Conservation (phyloP, 805 yeast genomes). For the Peterozyma toletana region DNA sequence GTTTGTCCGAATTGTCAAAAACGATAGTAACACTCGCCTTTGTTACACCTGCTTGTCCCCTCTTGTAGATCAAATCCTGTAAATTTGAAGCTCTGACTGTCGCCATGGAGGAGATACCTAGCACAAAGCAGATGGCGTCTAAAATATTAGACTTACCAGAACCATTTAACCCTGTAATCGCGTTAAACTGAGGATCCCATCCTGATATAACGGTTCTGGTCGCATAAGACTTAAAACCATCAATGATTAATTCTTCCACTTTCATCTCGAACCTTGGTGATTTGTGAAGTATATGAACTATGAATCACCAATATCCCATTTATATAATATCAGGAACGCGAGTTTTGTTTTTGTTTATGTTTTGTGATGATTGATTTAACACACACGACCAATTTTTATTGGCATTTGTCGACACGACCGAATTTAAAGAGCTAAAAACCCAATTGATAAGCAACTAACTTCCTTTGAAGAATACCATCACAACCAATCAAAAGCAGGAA, state of each 20-base stretch:
- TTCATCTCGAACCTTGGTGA: conserved; percentile 39
- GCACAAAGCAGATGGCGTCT: conserved; percentile 97
- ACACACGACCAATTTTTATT: too few relatives aligned
- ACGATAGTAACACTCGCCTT: conserved; percentile 96
- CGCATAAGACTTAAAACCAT: conserved; percentile 97
- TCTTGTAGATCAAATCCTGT: conserved; percentile 90
- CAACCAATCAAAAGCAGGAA: too few relatives aligned
- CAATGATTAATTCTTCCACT: conserved; percentile 94
- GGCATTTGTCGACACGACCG: too few relatives aligned
- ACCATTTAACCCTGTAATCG: conserved; percentile 96
- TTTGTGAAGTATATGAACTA: too few relatives aligned
- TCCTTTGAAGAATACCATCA: too few relatives aligned
- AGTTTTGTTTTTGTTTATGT: too few relatives aligned
- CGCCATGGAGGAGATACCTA: conserved; percentile 92
- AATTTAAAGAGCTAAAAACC: too few relatives aligned
- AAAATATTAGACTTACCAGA: conserved; percentile 95
- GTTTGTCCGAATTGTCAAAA: conserved; percentile 75
- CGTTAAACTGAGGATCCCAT: conserved; percentile 97
- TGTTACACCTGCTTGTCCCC: conserved; percentile 98
- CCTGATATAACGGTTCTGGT: conserved; percentile 90
- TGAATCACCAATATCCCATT: too few relatives aligned
- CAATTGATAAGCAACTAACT: too few relatives aligned
- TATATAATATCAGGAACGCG: too few relatives aligned
- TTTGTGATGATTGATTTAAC: too few relatives aligned
- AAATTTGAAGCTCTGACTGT: conserved; percentile 89